Percentiles rank a stretch among this genome's conserved stretches.
Conservation (phyloP, 1,284 basidiomycete genomes). For the Gymnopus androsaceus region DNA sequence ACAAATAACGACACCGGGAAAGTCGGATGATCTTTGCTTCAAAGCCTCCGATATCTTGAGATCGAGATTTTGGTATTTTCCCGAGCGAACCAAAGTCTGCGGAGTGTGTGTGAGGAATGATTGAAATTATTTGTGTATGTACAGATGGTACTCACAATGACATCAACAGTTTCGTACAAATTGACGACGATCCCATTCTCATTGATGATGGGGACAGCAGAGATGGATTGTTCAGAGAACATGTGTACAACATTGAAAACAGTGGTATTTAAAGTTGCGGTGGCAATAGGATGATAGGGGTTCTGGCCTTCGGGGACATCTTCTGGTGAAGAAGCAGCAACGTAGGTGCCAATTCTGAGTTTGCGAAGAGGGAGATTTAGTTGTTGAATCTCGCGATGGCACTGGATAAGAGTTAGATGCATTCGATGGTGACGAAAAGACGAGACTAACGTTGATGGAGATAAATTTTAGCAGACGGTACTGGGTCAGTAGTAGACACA, state of each 20-base stretch:
- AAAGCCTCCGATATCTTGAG: slow-evolving; percentile 94
- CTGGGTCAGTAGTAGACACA: slow-evolving; percentile 93
- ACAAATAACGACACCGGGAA: slow-evolving; percentile 95
- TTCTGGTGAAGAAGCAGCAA: slow-evolving; percentile 47
- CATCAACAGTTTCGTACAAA: slow-evolving; percentile 98
- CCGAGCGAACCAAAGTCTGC: slow-evolving; percentile 93
- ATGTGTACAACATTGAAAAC: slow-evolving; percentile 99
- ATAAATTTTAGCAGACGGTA: slow-evolving; percentile 99
- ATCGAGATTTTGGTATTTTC: slow-evolving; percentile 93
- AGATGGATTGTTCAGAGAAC: slow-evolving; percentile 95
- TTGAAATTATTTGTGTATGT: neutral
- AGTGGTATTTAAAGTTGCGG: slow-evolving; percentile 88
- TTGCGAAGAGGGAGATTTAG: slow-evolving; percentile 82
- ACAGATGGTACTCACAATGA: slow-evolving; percentile 72
- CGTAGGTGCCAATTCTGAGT: slow-evolving; percentile 93
- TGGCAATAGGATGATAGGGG: slow-evolving; percentile 88
- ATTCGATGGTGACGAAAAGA: slow-evolving; percentile 9
- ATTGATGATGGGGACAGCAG: slow-evolving; percentile 95
- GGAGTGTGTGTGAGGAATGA: slow-evolving; percentile 10
- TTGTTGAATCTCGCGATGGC: slow-evolving; percentile 73
- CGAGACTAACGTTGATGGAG: slow-evolving; percentile 85
- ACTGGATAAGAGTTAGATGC: slow-evolving; percentile 39
- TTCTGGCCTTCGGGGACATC: slow-evolving; percentile 50
- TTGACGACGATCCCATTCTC: slow-evolving; percentile 94
- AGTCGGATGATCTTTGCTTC: slow-evolving; percentile 88